Evolutionary conservation across 1,284 basidiomycete genomes (phyloP), one percentile per base, ranked within the genome.

Genomic region (Pholiota adiposa): DNA sequence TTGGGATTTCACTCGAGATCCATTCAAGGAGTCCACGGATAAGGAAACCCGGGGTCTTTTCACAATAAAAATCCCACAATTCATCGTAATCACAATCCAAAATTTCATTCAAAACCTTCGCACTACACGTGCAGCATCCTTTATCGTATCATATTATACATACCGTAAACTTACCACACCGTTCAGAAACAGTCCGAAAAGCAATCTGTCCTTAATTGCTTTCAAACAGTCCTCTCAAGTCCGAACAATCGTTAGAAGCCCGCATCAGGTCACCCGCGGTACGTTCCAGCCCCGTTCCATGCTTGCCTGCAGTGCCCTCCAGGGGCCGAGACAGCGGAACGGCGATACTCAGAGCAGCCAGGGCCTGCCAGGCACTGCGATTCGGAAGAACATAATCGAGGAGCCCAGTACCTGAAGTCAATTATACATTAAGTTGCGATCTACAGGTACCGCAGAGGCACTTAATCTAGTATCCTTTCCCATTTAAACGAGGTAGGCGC

Each of bases 361-460:
- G n/a, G n/a, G n/a, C n/a, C n/a, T n/a, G 18, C 25, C 52, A 54
- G 52, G 52, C 52, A 54, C 52, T 54, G 52, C 40, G 51, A 52
- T n/a, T n/a, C n/a, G n/a, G n/a, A 52, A 40, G n/a, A 31, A 46
- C 21, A 27, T 7, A 43, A 3, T 46, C 44, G 44, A 46, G 44
- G 44, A 46, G 12, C 36, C 14, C 25, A 44, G 44, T 46, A 46
- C 44, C 44, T 46, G 23, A 46, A 46, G 44, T 46, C 44, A 46
- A 46, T 46, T 46, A 46, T 46, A 46, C 25, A 46, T 46, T 16
- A 25, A 46, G 44, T 46, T 46, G 40, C 23, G 44, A 46, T 46
- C 44, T 46, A 25, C 44, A 46, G 44, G 44, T 25, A 46, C 44
- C 4, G 14, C 23, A 44, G 23, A 21, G 43, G 43, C 23, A 16